Evolutionary conservation across 371 early-diverging fungal genomes (phyloP).

Genomic region (Zychaea mexicana): DNA sequence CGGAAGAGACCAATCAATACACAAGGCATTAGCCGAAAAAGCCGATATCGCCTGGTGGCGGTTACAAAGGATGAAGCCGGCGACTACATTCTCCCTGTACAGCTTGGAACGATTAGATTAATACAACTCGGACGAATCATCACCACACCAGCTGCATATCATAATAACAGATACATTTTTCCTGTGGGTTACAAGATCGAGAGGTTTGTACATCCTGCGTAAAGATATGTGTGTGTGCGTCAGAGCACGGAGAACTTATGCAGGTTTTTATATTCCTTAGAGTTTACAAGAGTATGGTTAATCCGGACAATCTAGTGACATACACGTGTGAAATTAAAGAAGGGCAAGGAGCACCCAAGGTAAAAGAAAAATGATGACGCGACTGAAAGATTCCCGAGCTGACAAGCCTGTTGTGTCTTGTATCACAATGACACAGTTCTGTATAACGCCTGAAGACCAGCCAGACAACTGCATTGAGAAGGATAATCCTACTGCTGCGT

Average conservation of each 20-base stretch:
- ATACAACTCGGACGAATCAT: slow-evolving; percentile 70
- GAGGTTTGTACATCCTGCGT: slow-evolving; percentile 26
- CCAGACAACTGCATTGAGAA: slow-evolving; percentile 64
- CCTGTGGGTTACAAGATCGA: slow-evolving; percentile 80
- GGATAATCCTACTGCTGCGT: slow-evolving; percentile 85
- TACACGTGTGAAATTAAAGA: slow-evolving; percentile 79
- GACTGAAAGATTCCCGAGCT: neutral
- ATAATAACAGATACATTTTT: slow-evolving; percentile 89
- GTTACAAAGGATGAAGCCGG: slow-evolving; percentile 61
- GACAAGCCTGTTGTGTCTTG: too few species aligned
- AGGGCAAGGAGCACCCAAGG: slow-evolving; percentile 67
- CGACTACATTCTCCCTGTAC: slow-evolving; percentile 75
- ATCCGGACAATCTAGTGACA: slow-evolving; percentile 53
- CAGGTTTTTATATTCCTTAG: slow-evolving; percentile 26
- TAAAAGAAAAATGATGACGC: neutral
- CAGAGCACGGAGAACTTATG: neutral
- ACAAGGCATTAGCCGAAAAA: slow-evolving; percentile 7
- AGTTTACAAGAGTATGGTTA: slow-evolving; percentile 72
- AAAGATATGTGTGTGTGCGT: neutral
- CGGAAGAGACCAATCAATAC: slow-evolving; percentile 1
- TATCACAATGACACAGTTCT: slow-evolving; percentile 50
- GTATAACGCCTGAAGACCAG: slow-evolving; percentile 72
- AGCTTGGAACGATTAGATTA: slow-evolving; percentile 71
- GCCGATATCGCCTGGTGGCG: slow-evolving; percentile 32
- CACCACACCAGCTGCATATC: slow-evolving; percentile 74